Base-by-base conservation (phyloP, 345 rosid genomes). In the Bretschneidera sinensis region DNA sequence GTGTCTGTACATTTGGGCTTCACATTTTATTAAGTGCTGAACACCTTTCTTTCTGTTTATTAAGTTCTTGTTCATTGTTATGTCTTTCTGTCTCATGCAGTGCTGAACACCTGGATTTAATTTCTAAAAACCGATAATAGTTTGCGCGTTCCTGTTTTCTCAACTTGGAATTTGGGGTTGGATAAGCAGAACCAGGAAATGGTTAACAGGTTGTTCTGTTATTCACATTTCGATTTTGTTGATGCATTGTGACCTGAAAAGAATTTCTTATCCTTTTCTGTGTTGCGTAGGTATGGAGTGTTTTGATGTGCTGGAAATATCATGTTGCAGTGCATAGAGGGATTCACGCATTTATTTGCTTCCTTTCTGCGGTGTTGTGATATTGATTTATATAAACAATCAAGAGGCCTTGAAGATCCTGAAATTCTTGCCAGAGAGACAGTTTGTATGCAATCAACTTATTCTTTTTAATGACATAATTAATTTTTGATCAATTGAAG, bases 391-490 rank as follows among this genome's bases (percentile, higher is more conserved):
- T 82, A 81, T 69, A 85, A 81, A 54, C 86, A 76, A 58, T 57
- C 96, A 45, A 82, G 87, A 65, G 96, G 99, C 65, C 96, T 84
- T 60, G 87, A 81, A 28, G 97, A 94, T 72, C 97, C 97, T 50
- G 99, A 90, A 73, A 63, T 83, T 62, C 97, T 92, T 61, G 96
- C 98, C 0, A 84, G 97, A 80, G 98, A 89, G 79, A 92, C 98
- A 0, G 98, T 89, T 65, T 92, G 98, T 92, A 85, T 58, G 98
- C 54, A 54, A 24, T 65, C 63, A 6, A 47, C 63, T 61, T 55
- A 47, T 56, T 65, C 47, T 50, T 48, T 63, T 20, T 52, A 33
- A 21, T 45, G 9, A 60, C 24, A 19, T 31, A 54, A 17, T 63
- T 39, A 8, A 43, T 55, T 49, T 61, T 55, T 45, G 20, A 6